Percentiles rank a stretch among this genome's conserved stretches.
Conservation (phyloP, 495 filamentous ascomycete genomes). For the Glutinoglossum americanum region DNA sequence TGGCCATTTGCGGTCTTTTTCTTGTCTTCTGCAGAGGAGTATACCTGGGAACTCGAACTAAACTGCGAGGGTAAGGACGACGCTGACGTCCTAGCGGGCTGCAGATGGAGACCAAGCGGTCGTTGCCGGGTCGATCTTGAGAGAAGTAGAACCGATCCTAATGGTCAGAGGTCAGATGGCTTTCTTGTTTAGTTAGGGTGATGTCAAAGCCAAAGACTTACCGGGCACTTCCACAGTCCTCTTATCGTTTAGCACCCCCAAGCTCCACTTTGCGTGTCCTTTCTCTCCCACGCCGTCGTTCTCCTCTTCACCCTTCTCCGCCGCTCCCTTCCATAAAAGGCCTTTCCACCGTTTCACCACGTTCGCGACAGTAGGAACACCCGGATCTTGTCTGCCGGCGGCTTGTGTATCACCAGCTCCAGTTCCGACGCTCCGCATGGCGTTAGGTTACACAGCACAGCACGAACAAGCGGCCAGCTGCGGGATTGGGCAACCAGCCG, state of each 20-base stretch:
- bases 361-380: neutral
- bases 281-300: conserved; percentile 1
- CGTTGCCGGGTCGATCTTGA: conserved; percentile 52
- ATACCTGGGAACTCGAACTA: conserved; percentile 4
- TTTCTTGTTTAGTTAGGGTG: neutral
- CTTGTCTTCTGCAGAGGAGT: conserved; percentile 23
- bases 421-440: neutral
- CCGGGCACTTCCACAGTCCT: conserved; percentile 84
- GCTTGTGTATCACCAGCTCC: neutral
- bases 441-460: no score
- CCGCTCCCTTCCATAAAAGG: neutral
- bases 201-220: conserved; percentile 18
- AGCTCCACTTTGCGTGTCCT: conserved; percentile 32
- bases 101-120: conserved; percentile 57
- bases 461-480: neutral
- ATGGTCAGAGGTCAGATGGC: neutral
- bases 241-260: conserved; percentile 69
- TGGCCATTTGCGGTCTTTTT: conserved; percentile 67
- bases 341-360: neutral
- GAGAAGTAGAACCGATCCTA: conserved; percentile 65
- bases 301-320: neutral
- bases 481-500: neutral
- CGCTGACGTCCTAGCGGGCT: conserved; percentile 49
- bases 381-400: neutral
- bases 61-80: conserved; percentile 45